A percentile compares a stretch with the other conserved stretches of the same genome.
Evolutionary conservation across 495 filamentous ascomycete genomes (phyloP).

Genomic region (Penicillium malachiteum): DNA sequence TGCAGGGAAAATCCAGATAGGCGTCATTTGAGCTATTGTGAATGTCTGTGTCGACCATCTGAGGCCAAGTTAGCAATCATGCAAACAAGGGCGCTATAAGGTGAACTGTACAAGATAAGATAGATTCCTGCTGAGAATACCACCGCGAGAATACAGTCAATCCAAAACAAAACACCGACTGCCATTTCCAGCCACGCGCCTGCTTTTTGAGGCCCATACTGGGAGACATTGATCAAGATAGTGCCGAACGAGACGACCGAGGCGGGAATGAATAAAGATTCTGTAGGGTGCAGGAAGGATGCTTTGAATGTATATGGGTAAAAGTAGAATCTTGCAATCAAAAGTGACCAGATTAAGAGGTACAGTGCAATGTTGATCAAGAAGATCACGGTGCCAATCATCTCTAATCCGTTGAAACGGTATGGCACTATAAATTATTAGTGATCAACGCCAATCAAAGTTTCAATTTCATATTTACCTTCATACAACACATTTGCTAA

Average conservation of each 20-base stretch:
- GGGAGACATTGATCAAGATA: constrained; percentile 75
- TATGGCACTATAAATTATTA: constrained; percentile 57
- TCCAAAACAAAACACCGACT: constrained; percentile 71
- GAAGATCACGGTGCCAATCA: constrained; percentile 72
- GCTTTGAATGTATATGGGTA: constrained; percentile 70
- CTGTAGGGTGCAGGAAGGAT: constrained; percentile 74
- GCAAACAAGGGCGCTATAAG: too few relatives aligned
- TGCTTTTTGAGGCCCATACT: constrained; percentile 68
- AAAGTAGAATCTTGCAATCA: constrained; percentile 66
- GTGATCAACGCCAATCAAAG: too few relatives aligned
- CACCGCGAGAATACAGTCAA: constrained; percentile 64
- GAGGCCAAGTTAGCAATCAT: constrained; percentile 14
- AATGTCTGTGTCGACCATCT: constrained; percentile 73
- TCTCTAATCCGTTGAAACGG: constrained; percentile 64
- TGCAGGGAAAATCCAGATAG: constrained; percentile 88
- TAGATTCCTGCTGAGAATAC: constrained; percentile 68
- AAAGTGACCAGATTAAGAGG: constrained; percentile 62
- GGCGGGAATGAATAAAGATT: constrained; percentile 77
- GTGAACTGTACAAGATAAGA: constrained; percentile 55
- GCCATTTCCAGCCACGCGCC: constrained; percentile 66
- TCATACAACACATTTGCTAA: constrained; percentile 74
- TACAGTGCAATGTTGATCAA: constrained; percentile 75
- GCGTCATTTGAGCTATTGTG: constrained; percentile 84
- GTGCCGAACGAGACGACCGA: constrained; percentile 69
- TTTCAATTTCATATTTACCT: constrained; percentile 40